Base-by-base conservation (phyloP, 2,329 filamentous ascomycete genomes). In the Talaromyces sp. region DNA sequence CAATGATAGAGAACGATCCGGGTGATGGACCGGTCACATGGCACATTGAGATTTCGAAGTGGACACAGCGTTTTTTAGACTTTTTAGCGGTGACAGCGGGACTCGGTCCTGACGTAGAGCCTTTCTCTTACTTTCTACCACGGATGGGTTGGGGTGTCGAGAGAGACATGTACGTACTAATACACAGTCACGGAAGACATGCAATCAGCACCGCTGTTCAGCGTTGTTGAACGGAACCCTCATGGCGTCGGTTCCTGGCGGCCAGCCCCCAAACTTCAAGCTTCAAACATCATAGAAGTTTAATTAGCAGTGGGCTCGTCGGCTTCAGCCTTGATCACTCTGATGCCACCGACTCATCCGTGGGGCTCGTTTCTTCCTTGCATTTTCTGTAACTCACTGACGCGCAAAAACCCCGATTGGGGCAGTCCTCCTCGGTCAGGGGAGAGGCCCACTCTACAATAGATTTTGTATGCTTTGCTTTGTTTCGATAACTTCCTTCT, bases 11-110 rank as follows among this genome's bases (percentile, higher is more conserved):
- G n/a, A 54, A 52, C 23, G 21, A 23, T 5, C n/a, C 50, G 50
- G 50, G n/a, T 37, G 50, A 54, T 16, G 50, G 50, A n/a, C n/a
- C n/a, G n/a, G 58, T 60, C 58, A 60, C 58, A 60, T 60, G 58
- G 58, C 44, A 52, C n/a, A 52, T 60, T 23, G 14, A 60, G 52
- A 60, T 60, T 52, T 52, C 42, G 42, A 37, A 16, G 56, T 58
- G 56, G 56, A 40, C 35, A 31, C 16, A 31, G 55, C 39, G 55
- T n/a, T 35, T n/a, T n/a, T n/a, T n/a, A n/a, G n/a, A n/a, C n/a
- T n/a, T n/a, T n/a, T n/a, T 35, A 42, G 57, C n/a, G 40, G 40
- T 14, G 21, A 58, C 16, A 35, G 23, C 25, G 37, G 37, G 55
- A 54, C 31, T 52, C 48, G 48, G 48, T 18, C 14, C 48, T 33